Evolutionary conservation across 2,329 filamentous ascomycete species (phyloP).

Genomic region (Pyricularia sp.): DNA sequence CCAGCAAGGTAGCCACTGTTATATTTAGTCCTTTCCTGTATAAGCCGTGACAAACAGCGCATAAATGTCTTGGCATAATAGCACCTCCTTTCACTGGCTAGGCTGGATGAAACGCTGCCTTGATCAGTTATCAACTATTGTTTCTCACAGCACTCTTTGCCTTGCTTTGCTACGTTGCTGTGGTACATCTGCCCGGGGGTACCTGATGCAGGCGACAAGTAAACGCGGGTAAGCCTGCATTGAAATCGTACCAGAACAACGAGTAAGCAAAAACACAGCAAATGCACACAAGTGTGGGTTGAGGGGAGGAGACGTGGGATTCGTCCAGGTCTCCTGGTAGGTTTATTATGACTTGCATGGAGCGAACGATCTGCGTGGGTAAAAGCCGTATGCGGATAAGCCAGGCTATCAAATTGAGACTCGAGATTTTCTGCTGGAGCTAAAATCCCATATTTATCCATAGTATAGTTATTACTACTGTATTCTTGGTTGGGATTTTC

Average conservation of each 20-base stretch:
- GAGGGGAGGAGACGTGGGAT: background rate
- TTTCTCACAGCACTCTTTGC: background rate
- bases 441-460: background rate
- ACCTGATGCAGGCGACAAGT: background rate
- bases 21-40: background rate
- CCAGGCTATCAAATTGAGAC: background rate
- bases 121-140: background rate
- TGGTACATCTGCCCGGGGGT: background rate
- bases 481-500: background rate
- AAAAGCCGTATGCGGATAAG: background rate
- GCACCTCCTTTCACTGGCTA: background rate
- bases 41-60: background rate
- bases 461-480: background rate
- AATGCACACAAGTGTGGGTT: background rate
- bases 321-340: background rate
- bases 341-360: background rate
- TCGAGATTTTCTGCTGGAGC: background rate
- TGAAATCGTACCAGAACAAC: background rate
- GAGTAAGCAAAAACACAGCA: background rate
- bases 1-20: background rate
- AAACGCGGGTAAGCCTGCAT: background rate
- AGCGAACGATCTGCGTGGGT: background rate
- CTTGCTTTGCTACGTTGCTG: too few species aligned
- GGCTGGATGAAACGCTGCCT: background rate
- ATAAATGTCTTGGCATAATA: background rate